phyloP scores from a whole-genome alignment of 2,329 filamentous ascomycete species.

The Fusarium aywerte region DNA sequence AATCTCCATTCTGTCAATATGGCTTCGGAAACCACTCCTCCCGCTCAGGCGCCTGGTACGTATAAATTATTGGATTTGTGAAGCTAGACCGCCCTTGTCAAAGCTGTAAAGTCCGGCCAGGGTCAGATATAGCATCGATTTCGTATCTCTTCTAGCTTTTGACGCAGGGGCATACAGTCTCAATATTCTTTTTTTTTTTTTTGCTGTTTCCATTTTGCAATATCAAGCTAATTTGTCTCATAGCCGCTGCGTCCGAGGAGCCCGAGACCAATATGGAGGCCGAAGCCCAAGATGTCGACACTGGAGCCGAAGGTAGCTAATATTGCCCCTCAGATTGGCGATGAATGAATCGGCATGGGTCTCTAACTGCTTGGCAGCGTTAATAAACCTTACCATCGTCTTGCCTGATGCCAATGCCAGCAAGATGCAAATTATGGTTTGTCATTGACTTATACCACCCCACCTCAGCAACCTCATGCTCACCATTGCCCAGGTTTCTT shows the following conservation, averaged over 20 bases:
- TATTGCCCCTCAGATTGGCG: constrained; percentile 6
- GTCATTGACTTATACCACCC: constrained; percentile 46
- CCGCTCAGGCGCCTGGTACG: constrained; percentile 45
- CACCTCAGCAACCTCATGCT: constrained; percentile 21
- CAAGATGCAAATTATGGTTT: constrained; percentile 87
- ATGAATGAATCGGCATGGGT: constrained; percentile 13
- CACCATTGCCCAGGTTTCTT: constrained; percentile 72
- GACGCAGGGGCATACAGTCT: neutral
- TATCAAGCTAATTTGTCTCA: constrained; percentile 19
- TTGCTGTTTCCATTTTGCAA: neutral
- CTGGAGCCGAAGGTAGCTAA: constrained; percentile 50
- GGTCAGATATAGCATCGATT: constrained; percentile 14
- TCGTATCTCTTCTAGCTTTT: constrained; percentile 18
- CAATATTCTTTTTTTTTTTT: neutral
- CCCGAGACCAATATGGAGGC: constrained; percentile 43
- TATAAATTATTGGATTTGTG: constrained; percentile 24
- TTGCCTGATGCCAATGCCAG: constrained; percentile 79
- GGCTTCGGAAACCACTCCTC: constrained; percentile 49
- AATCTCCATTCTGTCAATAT: constrained; percentile 45
- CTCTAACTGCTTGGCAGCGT: constrained; percentile 52
- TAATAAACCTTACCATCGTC: constrained; percentile 76
- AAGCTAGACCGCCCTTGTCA: constrained; percentile 37
- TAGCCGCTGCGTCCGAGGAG: constrained; percentile 42
- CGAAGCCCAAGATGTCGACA: constrained; percentile 45
- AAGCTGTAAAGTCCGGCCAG: constrained; percentile 33